Base-by-base conservation (phyloP, 495 filamentous ascomycete species). In the Aspergillus sparsus region DNA sequence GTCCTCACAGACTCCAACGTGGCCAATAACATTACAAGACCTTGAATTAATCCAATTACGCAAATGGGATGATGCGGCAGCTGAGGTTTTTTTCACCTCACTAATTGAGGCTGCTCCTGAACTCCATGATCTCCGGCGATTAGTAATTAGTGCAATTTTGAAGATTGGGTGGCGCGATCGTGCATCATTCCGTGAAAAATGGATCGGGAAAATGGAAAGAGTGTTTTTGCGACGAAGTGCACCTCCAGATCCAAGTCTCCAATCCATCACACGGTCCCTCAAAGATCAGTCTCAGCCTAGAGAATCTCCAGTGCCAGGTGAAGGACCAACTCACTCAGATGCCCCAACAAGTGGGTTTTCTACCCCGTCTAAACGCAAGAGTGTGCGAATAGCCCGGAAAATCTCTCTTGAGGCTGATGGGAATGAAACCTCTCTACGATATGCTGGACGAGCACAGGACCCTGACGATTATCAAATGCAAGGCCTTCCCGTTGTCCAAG, bases 91-190 rank as follows among this genome's bases (percentile, higher is more conserved):
- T 68, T 91, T 97, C 67, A 81, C 79, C 27, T 92, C 88, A 16
- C 77, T 97, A 2, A 78, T 91, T 5, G 78, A 91, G 47, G 83
- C 83, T 32, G 90, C 92, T 0, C 74, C 79, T 2, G 71, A 75
- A 0, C 74, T 96, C 7, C 81, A 72, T 0, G 73, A 85, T 44
- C 79, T 97, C 31, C 85, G 91, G 3, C 74, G 78, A 12, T 74
- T 96, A 18, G 76, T 78, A 6, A 81, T 97, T 32, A 87, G 87
- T 57, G 84, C 86, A 31, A 91, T 89, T 62, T 72, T 96, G 31
- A 79, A 86, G 54, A 87, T 89, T 49, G 83, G 83, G 16, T 94
- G 90, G 89, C 87, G 90, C 50, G 86, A 92, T 61, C 83, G 92
- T 32, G 88, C 86, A 7, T 79, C 77, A 6, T 86, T 96, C 60